phyloP scores from a whole-genome alignment of 352 stramenopile genomes.

The Phytopythium kandeliae region DNA sequence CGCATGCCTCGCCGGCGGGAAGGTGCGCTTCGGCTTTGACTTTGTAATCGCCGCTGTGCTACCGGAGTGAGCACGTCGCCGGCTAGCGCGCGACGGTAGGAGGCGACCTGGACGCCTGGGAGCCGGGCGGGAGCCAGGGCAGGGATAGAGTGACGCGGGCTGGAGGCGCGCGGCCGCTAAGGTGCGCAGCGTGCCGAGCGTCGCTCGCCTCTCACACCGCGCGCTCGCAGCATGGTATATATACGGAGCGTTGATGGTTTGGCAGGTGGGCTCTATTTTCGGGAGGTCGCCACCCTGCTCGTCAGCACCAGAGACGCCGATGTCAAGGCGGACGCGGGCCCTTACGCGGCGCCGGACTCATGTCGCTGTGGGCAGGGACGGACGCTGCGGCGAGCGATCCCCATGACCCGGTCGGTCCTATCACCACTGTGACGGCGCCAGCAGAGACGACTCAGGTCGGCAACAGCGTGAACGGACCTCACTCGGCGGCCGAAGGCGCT shows the following conservation, averaged over 20 bases:
- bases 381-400: neutral
- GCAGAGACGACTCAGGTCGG: neutral
- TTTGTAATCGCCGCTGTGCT: constrained; percentile 77
- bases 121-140: too few relatives aligned
- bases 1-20: constrained; percentile 16
- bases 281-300: neutral
- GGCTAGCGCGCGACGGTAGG: too few relatives aligned
- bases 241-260: neutral
- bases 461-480: neutral
- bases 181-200: neutral
- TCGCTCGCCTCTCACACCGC: neutral
- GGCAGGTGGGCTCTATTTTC: neutral
- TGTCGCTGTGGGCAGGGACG: neutral
- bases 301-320: neutral
- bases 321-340: too few relatives aligned
- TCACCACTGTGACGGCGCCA: neutral
- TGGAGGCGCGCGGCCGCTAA: neutral
- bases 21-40: constrained; percentile 81
- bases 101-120: too few relatives aligned
- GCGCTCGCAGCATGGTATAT: neutral
- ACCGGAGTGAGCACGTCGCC: neutral
- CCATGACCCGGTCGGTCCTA: neutral
- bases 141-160: neutral
- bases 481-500: neutral
- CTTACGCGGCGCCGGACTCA: neutral